phyloP scores from a whole-genome alignment of 805 yeast species.

The Zygosaccharomyces bisporus region DNA sequence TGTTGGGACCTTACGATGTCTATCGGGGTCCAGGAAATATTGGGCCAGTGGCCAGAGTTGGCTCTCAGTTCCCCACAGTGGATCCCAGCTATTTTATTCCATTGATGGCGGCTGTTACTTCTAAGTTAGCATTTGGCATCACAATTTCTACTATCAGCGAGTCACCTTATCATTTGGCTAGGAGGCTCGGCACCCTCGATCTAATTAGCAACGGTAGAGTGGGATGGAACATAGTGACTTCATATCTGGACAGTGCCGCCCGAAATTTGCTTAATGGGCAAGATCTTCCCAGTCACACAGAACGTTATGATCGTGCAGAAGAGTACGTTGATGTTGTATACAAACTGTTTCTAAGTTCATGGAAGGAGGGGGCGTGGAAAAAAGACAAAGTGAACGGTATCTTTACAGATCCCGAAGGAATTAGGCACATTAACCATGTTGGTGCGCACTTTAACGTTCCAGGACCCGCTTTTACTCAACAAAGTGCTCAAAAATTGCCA shows the following conservation, averaged over 20 bases:
- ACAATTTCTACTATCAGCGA: constrained; percentile 44
- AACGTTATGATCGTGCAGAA: constrained; percentile 41
- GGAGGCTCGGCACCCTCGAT: constrained; percentile 45
- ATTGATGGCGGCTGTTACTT: constrained; percentile 44
- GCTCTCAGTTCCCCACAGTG: constrained; percentile 38
- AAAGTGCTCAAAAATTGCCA: constrained; percentile 45
- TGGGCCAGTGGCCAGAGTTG: constrained; percentile 37
- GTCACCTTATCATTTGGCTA: constrained; percentile 41
- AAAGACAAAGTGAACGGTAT: constrained; percentile 31
- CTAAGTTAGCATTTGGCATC: constrained; percentile 40
- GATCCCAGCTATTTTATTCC: constrained; percentile 41
- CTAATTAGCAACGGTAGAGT: constrained; percentile 42
- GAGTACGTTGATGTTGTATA: constrained; percentile 41
- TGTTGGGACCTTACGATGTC: constrained; percentile 41
- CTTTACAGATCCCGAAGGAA: constrained; percentile 40
- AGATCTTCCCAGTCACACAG: constrained; percentile 37
- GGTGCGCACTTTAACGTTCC: constrained; percentile 43
- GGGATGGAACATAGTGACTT: constrained; percentile 48
- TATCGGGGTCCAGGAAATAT: constrained; percentile 41
- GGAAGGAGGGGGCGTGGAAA: constrained; percentile 42
- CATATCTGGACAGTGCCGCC: constrained; percentile 43
- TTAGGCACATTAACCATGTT: constrained; percentile 41
- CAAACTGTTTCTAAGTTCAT: constrained; percentile 41
- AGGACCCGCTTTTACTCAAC: constrained; percentile 43
- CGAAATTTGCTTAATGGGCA: constrained; percentile 39